A percentile compares a stretch with the other conserved stretches of the same genome.
Conservation (phyloP, 2,329 filamentous ascomycete species). For the Fusarium dlaminii region DNA sequence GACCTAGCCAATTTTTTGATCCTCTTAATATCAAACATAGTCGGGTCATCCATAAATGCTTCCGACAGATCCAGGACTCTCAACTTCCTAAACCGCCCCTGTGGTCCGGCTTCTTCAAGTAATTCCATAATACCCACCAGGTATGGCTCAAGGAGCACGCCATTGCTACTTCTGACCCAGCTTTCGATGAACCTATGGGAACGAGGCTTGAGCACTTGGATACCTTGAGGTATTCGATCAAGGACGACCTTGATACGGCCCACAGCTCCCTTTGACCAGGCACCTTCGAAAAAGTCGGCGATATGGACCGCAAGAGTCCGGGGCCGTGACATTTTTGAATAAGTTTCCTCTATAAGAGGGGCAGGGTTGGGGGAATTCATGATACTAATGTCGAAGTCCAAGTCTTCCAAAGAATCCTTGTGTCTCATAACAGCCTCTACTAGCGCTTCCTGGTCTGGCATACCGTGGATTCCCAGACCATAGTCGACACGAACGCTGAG, state of each 20-base stretch:
- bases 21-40: background rate
- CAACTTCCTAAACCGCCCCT: background rate
- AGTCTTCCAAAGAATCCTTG: background rate
- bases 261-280: fast-evolving
- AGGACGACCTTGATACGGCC: background rate
- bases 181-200: fast-evolving
- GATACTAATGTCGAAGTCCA: background rate
- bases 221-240: background rate
- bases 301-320: background rate
- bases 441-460: background rate
- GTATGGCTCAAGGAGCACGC: background rate
- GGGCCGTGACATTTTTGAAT: fast-evolving
- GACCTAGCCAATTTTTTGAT: fast-evolving
- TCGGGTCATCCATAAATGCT: background rate
- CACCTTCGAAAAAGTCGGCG: background rate
- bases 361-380: fast-evolving
- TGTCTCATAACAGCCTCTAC: background rate
- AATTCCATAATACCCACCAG: background rate
- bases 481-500: background rate
- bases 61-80: background rate
- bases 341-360: fast-evolving
- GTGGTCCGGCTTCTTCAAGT: background rate
- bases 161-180: background rate
- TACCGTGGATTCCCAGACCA: background rate
- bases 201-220: background rate